A percentile compares a stretch with the other conserved stretches of the same genome.
Conservation (phyloP, 805 yeast genomes). For the Suhomyces vadensis region DNA sequence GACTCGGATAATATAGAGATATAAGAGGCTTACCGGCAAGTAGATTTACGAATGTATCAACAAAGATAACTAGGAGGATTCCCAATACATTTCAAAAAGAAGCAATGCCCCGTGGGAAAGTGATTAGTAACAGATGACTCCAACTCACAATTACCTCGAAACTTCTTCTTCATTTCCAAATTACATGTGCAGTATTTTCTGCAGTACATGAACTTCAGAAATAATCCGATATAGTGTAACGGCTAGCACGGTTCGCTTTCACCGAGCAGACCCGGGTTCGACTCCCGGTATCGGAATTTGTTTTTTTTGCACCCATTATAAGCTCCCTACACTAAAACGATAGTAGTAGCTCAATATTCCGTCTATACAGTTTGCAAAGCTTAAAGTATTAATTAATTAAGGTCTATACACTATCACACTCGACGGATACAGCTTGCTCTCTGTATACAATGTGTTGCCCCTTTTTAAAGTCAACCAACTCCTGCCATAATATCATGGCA, state of each 20-base stretch:
- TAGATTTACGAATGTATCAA: too few species aligned
- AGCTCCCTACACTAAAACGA: background rate
- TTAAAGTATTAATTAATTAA: background rate
- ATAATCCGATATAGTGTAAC: slow-evolving; percentile 73
- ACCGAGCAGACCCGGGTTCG: slow-evolving; percentile 84
- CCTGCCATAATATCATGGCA: slow-evolving; percentile 54
- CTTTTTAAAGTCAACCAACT: slow-evolving; percentile 6
- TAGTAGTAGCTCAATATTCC: too few species aligned
- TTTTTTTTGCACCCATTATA: background rate
- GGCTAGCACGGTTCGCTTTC: slow-evolving; percentile 83
- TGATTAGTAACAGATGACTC: too few species aligned
- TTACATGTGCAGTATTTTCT: too few species aligned
- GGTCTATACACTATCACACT: slow-evolving; percentile 10
- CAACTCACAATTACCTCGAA: too few species aligned
- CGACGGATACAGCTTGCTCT: slow-evolving; percentile 20
- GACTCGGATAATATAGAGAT: too few species aligned
- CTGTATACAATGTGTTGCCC: slow-evolving; percentile 19
- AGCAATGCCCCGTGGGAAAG: too few species aligned
- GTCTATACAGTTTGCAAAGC: too few species aligned
- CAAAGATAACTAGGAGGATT: too few species aligned
- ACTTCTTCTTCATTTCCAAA: too few species aligned
- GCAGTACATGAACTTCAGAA: background rate
- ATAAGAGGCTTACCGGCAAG: too few species aligned
- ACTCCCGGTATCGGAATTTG: slow-evolving; percentile 80
- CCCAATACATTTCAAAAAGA: too few species aligned